A percentile compares a stretch with the other conserved stretches of the same genome.
phyloP scores from a whole-genome alignment of 1,139 yeast species.

The Chernovozyma aurita region DNA sequence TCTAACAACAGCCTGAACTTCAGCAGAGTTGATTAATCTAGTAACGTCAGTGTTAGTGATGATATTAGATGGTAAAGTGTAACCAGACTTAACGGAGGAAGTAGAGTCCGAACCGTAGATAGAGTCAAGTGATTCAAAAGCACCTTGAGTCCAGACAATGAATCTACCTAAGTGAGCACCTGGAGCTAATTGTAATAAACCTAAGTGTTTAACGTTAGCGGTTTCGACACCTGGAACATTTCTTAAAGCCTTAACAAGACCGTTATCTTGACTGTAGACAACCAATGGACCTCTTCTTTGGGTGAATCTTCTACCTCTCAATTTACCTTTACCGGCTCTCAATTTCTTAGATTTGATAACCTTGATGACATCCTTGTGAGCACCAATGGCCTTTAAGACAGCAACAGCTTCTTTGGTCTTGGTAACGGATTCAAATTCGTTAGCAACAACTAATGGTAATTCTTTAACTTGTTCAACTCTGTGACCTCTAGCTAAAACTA shows the following conservation, averaged over 20 bases:
- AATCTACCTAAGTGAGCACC: slow-evolving; percentile 99
- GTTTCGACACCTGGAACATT: slow-evolving; percentile 99
- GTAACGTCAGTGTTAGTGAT: slow-evolving; percentile 93
- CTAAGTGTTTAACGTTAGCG: slow-evolving; percentile 86
- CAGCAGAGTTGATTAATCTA: slow-evolving; percentile 98
- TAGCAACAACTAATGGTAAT: slow-evolving; percentile 96
- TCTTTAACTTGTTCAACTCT: slow-evolving; percentile 97
- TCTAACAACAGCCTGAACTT: slow-evolving; percentile 95
- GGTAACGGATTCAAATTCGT: slow-evolving; percentile 86
- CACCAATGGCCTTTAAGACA: slow-evolving; percentile 96
- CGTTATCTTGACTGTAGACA: slow-evolving; percentile 97
- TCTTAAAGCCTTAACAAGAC: slow-evolving; percentile 98
- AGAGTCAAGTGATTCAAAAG: slow-evolving; percentile 93
- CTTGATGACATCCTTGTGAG: slow-evolving; percentile 97
- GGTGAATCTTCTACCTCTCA: slow-evolving; percentile 99
- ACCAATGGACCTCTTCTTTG: slow-evolving; percentile 99
- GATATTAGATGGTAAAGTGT: slow-evolving; percentile 92
- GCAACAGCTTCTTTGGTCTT: slow-evolving; percentile 99
- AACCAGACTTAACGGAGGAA: slow-evolving; percentile 82
- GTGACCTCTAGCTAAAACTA: slow-evolving; percentile 99
- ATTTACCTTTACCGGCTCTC: slow-evolving; percentile 99
- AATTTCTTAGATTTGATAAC: slow-evolving; percentile 97
- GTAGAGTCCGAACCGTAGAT: slow-evolving; percentile 94
- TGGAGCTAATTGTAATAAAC: slow-evolving; percentile 98
- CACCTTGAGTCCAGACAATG: slow-evolving; percentile 99